A percentile compares a stretch with the other conserved stretches of the same genome.
phyloP scores from a whole-genome alignment of 2,329 filamentous ascomycete species.

The Gremmenia infestans region DNA sequence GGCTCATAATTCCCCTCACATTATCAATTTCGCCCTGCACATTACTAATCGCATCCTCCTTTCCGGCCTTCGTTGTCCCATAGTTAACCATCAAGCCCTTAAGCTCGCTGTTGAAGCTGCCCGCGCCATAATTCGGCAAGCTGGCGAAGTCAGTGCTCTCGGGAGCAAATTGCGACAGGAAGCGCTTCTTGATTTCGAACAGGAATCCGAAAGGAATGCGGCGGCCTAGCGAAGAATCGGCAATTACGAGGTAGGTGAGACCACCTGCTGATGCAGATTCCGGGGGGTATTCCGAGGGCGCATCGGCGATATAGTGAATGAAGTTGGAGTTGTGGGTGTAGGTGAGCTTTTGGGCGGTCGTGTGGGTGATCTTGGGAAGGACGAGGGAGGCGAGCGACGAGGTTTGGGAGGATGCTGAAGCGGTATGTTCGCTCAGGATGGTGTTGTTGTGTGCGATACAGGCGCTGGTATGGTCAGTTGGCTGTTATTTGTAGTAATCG shows the following conservation, averaged over 20 bases:
- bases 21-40: constrained; percentile 89
- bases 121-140: constrained; percentile 86
- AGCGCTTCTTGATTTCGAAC: constrained; percentile 83
- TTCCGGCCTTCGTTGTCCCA: constrained; percentile 69
- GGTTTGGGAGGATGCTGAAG: constrained; percentile 75
- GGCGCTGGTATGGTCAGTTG: constrained; percentile 49
- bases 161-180: constrained; percentile 66
- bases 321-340: constrained; percentile 89
- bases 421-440: constrained; percentile 89
- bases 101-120: constrained; percentile 76
- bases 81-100: constrained; percentile 77
- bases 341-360: constrained; percentile 77
- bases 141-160: constrained; percentile 65
- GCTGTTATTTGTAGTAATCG: not conserved
- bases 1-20: constrained; percentile 87
- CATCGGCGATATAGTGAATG: constrained; percentile 92
- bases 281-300: constrained; percentile 59
- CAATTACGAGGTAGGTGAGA: constrained; percentile 87
- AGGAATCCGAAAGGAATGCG: constrained; percentile 92
- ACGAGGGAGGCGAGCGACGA: constrained; percentile 88
- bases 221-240: constrained; percentile 73
- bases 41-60: constrained; percentile 76
- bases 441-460: constrained; percentile 93
- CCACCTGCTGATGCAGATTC: constrained; percentile 63
- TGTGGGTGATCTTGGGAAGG: constrained; percentile 89